Conservation (phyloP, 164 flowering plant species). For the Vitis vinifera region DNA sequence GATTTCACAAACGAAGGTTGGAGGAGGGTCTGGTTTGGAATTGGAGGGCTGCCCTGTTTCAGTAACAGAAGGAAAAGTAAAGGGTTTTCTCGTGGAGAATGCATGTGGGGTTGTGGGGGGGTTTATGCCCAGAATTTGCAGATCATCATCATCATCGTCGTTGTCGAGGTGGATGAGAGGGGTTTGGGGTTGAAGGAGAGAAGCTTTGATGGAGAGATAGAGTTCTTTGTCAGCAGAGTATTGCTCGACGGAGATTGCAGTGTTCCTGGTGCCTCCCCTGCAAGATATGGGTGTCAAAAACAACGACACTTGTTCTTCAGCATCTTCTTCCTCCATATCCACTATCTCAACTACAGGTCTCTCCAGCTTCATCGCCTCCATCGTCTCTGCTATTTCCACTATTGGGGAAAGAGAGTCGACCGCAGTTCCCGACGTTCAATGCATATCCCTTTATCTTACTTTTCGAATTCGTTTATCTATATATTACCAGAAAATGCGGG, state of each 20-base stretch:
- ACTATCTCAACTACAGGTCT: neutral
- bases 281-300: slow-evolving; percentile 9
- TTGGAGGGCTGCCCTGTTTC: slow-evolving; percentile 13
- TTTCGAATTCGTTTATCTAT: no score
- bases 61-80: neutral
- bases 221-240: slow-evolving; percentile 16
- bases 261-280: slow-evolving; percentile 15
- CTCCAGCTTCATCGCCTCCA: no score
- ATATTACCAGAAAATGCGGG: no score
- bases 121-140: neutral
- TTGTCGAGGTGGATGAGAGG: neutral
- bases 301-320: neutral
- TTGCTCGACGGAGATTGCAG: slow-evolving; percentile 26
- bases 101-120: neutral
- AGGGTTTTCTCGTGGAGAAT: neutral
- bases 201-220: slow-evolving; percentile 9
- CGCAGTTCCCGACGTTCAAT: no score
- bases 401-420: no score
- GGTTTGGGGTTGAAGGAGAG: neutral
- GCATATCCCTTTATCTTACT: no score
- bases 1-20: slow-evolving; percentile 36
- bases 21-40: neutral
- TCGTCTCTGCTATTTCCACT: no score
- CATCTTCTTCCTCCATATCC: slow-evolving; percentile 15
- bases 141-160: neutral